Base-by-base conservation (phyloP, 768 basidiomycete species). In the Tricholoma sp. region DNA sequence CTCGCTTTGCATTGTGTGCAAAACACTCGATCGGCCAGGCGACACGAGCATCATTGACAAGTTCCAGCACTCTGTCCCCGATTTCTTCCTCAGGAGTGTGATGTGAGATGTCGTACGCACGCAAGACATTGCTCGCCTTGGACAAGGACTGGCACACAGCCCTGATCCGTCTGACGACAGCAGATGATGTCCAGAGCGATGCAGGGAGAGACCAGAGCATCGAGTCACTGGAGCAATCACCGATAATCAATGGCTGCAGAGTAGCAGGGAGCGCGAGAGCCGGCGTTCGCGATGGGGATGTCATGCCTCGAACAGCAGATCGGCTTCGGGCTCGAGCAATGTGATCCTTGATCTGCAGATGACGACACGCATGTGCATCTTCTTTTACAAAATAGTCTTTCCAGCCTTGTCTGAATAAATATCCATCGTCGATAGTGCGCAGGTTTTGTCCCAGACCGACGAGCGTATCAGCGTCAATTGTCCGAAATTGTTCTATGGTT, bases 1-100 rank as follows among this genome's bases (percentile, higher is more conserved):
- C 80, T 16, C 69, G 73, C 54, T 76, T 76, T 1, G 81, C 78
- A 54, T 76, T 77, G 52, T 78, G 72, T 3, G 79, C 80, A 34
- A 86, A 72, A 59, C 84, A 82, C 22, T 91, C 84, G 0, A 84
- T 86, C 9, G 88, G 88, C 88, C 88, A 91, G 12, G 86, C 85
- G 32, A 91, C 76, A 22, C 85, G 82, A 10, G 86, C 79, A 59
- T 91, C 89, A 61, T 85, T 84, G 45, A 91, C 81, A 31, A 91
- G 77, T 47, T 91, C 89, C n/a, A 88, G 71, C 0, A 91, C 76
- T 47, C 79, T 81, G 6, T 86, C 85, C 6, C 78, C 74, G 49
- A 91, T 80, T 62, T 90, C 88, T 16, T 86, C 83, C 39, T 83
- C 78, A 1, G 81, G 76, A 0, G 83, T 85, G 64, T 84, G 74